phyloP scores from a whole-genome alignment of 345 rosid genomes.

The Turritis glabra region DNA sequence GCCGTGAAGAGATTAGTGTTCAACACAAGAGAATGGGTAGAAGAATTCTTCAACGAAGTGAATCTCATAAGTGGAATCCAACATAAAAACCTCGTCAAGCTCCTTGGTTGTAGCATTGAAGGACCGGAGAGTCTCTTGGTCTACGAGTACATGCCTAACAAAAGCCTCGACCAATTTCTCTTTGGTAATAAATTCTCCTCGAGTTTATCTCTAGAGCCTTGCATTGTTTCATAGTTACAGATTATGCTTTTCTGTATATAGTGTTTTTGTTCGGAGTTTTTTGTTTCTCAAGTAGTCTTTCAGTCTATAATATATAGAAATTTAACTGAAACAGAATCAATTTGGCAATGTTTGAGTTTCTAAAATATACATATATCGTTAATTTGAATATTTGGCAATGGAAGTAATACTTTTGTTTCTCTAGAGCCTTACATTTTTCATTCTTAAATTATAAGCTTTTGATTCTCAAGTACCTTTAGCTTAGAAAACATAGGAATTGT shows the following conservation, averaged over 20 bases:
- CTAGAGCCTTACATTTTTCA: too few relatives aligned
- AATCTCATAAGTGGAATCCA: slow-evolving; percentile 53
- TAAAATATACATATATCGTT: not conserved
- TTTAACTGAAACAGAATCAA: not conserved
- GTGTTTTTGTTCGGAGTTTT: not conserved
- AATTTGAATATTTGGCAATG: not conserved
- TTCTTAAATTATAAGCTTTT: too few relatives aligned
- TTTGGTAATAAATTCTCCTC: slow-evolving; percentile 45
- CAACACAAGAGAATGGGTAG: slow-evolving; percentile 33
- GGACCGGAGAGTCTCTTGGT: slow-evolving; percentile 52
- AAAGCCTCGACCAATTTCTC: slow-evolving; percentile 53
- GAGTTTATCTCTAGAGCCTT: not conserved
- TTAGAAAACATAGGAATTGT: too few relatives aligned
- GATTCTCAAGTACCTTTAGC: too few relatives aligned
- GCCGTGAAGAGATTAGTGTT: slow-evolving; percentile 56
- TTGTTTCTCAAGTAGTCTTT: not conserved
- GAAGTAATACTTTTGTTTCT: not conserved
- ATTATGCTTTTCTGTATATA: not conserved
- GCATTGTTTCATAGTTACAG: not conserved
- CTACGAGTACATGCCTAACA: slow-evolving; percentile 56
- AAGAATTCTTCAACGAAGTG: slow-evolving; percentile 55
- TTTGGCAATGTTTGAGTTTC: not conserved
- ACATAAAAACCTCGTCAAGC: slow-evolving; percentile 58
- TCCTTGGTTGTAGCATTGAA: slow-evolving; percentile 65
- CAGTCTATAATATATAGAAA: not conserved